Conservation (phyloP, 257 asterid genomes). For the Henckelia pumila region DNA sequence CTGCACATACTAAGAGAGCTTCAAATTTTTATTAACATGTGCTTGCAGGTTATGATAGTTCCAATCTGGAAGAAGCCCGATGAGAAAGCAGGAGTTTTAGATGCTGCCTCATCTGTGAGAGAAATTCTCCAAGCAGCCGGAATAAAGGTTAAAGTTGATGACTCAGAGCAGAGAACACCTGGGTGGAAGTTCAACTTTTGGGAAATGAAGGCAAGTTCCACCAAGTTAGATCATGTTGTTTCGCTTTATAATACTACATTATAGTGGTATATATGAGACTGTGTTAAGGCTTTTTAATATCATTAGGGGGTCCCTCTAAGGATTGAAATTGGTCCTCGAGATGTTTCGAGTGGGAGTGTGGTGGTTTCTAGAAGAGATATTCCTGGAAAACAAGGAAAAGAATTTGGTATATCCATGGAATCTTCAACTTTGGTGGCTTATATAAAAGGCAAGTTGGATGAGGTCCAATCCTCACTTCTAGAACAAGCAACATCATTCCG, state of each 20-base stretch:
- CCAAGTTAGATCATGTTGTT: slow-evolving; percentile 1
- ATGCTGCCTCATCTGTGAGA: slow-evolving; percentile 70
- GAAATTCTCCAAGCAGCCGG: slow-evolving; percentile 70
- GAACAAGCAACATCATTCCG: slow-evolving; percentile 69
- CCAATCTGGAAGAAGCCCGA: slow-evolving; percentile 92
- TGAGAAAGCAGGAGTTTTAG: slow-evolving; percentile 66
- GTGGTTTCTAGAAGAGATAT: slow-evolving; percentile 90
- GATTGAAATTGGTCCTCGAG: slow-evolving; percentile 96
- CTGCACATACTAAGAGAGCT: slow-evolving; percentile 13
- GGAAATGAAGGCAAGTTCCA: slow-evolving; percentile 87
- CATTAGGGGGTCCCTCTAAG: slow-evolving; percentile 90
- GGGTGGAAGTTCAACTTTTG: slow-evolving; percentile 97
- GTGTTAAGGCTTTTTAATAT: background rate
- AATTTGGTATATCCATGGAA: slow-evolving; percentile 89
- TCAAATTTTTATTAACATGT: slow-evolving; percentile 19
- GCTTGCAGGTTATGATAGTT: slow-evolving; percentile 74
- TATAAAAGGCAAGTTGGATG: slow-evolving; percentile 60
- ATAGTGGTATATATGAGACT: background rate
- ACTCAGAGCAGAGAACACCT: slow-evolving; percentile 96
- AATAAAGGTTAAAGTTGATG: slow-evolving; percentile 75
- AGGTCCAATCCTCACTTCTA: slow-evolving; percentile 80
- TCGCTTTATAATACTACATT: background rate
- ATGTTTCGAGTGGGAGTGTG: slow-evolving; percentile 70
- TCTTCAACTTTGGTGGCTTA: slow-evolving; percentile 65
- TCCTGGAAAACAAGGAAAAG: slow-evolving; percentile 96